Base-by-base conservation (phyloP, 164 flowering plant species). In the Buxus sempervirens region DNA sequence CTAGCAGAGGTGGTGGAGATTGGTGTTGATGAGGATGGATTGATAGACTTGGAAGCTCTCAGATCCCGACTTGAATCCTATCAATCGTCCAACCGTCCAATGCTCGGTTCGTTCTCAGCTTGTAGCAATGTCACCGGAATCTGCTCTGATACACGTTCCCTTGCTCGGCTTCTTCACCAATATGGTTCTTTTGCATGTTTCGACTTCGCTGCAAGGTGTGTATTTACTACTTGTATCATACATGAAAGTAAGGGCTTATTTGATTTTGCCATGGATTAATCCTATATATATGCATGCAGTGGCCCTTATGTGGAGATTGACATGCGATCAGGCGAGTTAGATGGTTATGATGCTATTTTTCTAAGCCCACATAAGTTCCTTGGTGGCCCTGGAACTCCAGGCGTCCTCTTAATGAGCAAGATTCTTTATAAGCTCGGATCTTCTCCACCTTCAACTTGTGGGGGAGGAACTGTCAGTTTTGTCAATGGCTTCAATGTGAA, bases 41-140 rank as follows among this genome's bases (percentile, higher is more conserved):
- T 84, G 53, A 1, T 89, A 1, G 89, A 91, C 78, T 58, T 86
- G 69, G 81, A 85, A 28, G 74, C 62, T 57, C 77, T 91, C 4
- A 60, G 64, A 32, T 13, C 9, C 1, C 75, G 79, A 12, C 85
- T 91, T 6, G 70, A 76, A 24, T 41, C 59, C 4, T 78, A 67
- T 41, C 76, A 76, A 19, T n/a, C 16, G 42, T 56, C 76, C n/a
- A 78, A 78, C n/a, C 65, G 89, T 15, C 94, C 92, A 0, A 70
- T 87, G 71, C 56, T 92, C n/a, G 94, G 89, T 3, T 90, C 97
- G 7, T 90, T 91, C 80, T 90, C 93, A 0, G 90, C 92, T 57
- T 91, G 96, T 62, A 90, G 96, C 63, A 90, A 91, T 55, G 93
- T 90, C 36, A 84, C 93, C 0, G 93, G 97, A 28, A 80, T 83